Evolutionary conservation across 2,329 filamentous ascomycete genomes (phyloP).

Genomic region (Botryotinia globosa): DNA sequence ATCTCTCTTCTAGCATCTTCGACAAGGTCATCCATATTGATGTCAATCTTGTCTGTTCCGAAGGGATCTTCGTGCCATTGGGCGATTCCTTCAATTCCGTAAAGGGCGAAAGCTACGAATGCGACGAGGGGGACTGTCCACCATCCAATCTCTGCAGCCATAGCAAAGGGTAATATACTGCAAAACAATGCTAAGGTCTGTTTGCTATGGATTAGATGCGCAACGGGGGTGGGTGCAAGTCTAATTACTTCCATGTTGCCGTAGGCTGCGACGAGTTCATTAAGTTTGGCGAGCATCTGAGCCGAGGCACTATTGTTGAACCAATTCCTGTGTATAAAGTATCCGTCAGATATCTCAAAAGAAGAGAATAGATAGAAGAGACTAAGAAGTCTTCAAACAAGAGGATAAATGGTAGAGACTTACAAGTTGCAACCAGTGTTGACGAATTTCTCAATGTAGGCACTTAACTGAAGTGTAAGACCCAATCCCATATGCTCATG

Average conservation of each 20-base stretch:
- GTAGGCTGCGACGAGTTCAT: slow-evolving; percentile 55
- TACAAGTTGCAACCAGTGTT: slow-evolving; percentile 49
- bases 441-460: slow-evolving; percentile 60
- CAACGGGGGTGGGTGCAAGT: slow-evolving; percentile 61
- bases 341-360: neutral
- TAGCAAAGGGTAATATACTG: slow-evolving; percentile 59
- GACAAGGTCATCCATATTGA: slow-evolving; percentile 65
- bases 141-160: slow-evolving; percentile 62
- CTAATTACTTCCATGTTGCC: slow-evolving; percentile 64
- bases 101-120: slow-evolving; percentile 59
- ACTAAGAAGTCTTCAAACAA: slow-evolving; percentile 19
- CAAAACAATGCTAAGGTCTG: slow-evolving; percentile 62
- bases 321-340: slow-evolving; percentile 45
- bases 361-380: neutral
- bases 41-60: slow-evolving; percentile 63
- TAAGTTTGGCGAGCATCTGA: slow-evolving; percentile 57
- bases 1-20: slow-evolving; percentile 59
- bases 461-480: slow-evolving; percentile 57
- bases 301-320: slow-evolving; percentile 58
- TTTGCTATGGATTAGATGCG: slow-evolving; percentile 62
- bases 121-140: slow-evolving; percentile 58
- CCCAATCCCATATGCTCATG: slow-evolving; percentile 58
- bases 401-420: slow-evolving; percentile 10
- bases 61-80: slow-evolving; percentile 61
- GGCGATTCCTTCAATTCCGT: slow-evolving; percentile 51